Base-by-base conservation (phyloP, 331 rosid species). In the Quercus phellos region DNA sequence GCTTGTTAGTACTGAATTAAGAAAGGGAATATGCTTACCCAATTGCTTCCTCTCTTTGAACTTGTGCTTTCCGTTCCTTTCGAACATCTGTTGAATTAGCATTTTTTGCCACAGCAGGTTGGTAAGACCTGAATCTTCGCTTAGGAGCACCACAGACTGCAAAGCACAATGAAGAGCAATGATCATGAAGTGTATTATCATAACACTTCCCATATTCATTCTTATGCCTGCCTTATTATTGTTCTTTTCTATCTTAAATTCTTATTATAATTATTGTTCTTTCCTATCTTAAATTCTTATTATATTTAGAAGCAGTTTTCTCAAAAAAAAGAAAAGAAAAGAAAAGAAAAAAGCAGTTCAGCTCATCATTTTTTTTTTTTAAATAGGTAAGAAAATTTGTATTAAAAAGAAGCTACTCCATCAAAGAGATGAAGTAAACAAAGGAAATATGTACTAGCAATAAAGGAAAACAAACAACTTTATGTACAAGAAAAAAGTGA, bases 141-240 rank as follows among this genome's bases (percentile, higher is more conserved):
- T 91, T 91, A 53, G 98, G 95, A 77, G 98, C 98, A 78, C 97
- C 98, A 55, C 98, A 93, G 55, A 93, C 97, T 93, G 91, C 80
- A 85, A 56, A 78, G 42, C 68, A 81, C 59, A 56, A 22, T 46
- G 60, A 22, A 61, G 11, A 59, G 55, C 74, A 67, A 56, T 26
- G 43, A 51, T 13, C 51, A 46, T 26, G 51, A 50, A 68, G 26
- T 32, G 42, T 0, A 32, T n/a, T 66, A 34, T 34, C 50, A 30
- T 2, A 30, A 61, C 68, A 27, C 70, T 29, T 64, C 4, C 43
- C 70, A 7, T 18, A 8, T 32, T 63, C 51, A 34, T 17, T 22
- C 34, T 7, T 24, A 58, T 21, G 29, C 24, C 66, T 58, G 6
- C 24, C 66, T 11, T 58, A 58, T 58, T 22, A 11, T 58, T 58